phyloP scores from a whole-genome alignment of 2,329 filamentous ascomycete species.

The Calonectria ilicicola region DNA sequence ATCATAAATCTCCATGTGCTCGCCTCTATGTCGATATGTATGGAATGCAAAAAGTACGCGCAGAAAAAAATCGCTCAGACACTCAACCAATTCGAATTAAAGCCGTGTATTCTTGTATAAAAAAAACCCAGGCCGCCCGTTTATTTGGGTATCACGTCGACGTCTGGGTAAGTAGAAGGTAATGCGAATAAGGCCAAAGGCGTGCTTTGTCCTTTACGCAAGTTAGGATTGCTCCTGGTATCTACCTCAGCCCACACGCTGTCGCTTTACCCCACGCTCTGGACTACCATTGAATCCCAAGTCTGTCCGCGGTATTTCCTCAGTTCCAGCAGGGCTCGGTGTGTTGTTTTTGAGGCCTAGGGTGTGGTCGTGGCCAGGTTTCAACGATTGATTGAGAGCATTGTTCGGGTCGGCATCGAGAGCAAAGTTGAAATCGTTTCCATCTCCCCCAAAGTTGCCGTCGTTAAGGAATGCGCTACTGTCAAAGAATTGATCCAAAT shows the following conservation, averaged over 20 bases:
- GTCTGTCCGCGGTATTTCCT: conserved; percentile 62
- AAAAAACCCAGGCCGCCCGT: not conserved
- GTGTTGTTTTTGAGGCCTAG: conserved; percentile 49
- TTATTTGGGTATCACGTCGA: not conserved
- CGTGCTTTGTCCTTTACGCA: not conserved
- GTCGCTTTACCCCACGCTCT: conserved; percentile 50
- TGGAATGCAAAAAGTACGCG: conserved; percentile 4
- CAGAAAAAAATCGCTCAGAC: conserved; percentile 9
- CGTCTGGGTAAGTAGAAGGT: not conserved
- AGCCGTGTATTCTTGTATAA: conserved; percentile 15
- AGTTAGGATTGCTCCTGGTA: not conserved
- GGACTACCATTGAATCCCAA: conserved; percentile 44
- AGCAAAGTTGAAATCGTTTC: conserved; percentile 64
- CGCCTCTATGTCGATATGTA: conserved; percentile 15
- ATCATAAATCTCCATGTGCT: conserved; percentile 18
- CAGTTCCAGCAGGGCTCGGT: conserved; percentile 61
- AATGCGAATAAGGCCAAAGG: not conserved
- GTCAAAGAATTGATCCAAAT: conserved; percentile 65
- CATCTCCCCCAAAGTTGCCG: conserved; percentile 55
- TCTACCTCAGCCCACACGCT: conserved; percentile 48
- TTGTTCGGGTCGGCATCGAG: conserved; percentile 52
- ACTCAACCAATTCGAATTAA: conserved; percentile 13
- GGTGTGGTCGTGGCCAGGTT: conserved; percentile 28
- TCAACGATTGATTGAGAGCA: conserved; percentile 41
- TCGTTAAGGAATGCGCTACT: conserved; percentile 55